Base-by-base conservation (phyloP, 148 eudicot genomes). In the Talinum fruticosum region DNA sequence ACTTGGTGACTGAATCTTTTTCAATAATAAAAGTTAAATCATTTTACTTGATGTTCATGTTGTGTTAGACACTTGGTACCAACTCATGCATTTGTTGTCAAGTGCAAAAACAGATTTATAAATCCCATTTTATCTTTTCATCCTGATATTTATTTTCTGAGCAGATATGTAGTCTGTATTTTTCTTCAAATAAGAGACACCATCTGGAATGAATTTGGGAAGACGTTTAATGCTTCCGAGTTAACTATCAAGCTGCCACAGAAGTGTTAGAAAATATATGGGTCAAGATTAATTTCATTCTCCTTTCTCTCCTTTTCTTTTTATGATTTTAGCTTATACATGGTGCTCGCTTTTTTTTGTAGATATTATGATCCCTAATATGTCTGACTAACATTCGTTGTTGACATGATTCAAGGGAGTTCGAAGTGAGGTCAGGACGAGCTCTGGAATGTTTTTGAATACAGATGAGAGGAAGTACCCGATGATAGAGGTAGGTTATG, bases 371-470 rank as follows among this genome's bases (percentile, higher is more conserved):
- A 69, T 51, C 3, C 33, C 66, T 37, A 34, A 49, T 24, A n/a
- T 32, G n/a, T 44, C 47, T 78, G 26, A 78, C 78, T n/a, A n/a
- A n/a, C n/a, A 69, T 65, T 10, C 65, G 74, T 33, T 71, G 5
- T 68, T 14, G 66, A 35, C 33, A 10, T 51, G 28, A 72, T 69
- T 78, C 32, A 77, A 95, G 99, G 96, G 96, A 80, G 83, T 95
- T 68, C 87, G 83, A 82, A 95, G 99, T 82, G 83, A 91, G 73
- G 96, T 91, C 36, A 83, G 99, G 84, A 95, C 99, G 75, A 95
- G 99, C 85, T 92, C 99, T 66, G 99, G 99, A 77, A 95, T 95
- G 99, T 95, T 95, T 88, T 79, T 95, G 72, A 82, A 62, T 76
- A 75, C 75, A 77, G 83, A 86, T 74, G 96, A 95, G 85, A 87